These are phyloP conservation scores for Flaveria ramosissima DNA, from an alignment of 129 eudicot species.

Conservation along the genomic window DNA sequence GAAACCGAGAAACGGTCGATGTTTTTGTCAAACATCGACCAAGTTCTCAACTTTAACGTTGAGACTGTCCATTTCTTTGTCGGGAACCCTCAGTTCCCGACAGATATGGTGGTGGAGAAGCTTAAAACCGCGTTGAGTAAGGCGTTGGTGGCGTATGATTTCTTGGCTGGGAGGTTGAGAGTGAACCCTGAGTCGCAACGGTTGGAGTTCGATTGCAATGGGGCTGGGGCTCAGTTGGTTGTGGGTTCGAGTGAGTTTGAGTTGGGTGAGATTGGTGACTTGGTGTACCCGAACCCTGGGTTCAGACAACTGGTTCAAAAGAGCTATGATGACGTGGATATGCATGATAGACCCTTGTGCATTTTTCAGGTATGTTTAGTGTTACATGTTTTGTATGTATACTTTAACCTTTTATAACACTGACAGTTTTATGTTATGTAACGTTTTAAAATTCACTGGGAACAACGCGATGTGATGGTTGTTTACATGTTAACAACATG, in stretches of 20 bases:
- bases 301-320: constrained; percentile 60
- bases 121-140: constrained; percentile 48
- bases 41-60: constrained; percentile 69
- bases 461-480: background rate
- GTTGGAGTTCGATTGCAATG: constrained; percentile 67
- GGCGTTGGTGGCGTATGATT: constrained; percentile 55
- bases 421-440: no score
- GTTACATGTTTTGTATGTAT: no score
- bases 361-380: constrained; percentile 59
- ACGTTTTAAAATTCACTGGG: background rate
- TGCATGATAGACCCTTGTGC: constrained; percentile 60
- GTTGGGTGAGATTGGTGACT: constrained; percentile 69
- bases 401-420: background rate
- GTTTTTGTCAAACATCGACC: constrained; percentile 83
- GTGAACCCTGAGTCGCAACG: constrained; percentile 45
- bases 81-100: constrained; percentile 53
- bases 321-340: constrained; percentile 41
- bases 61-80: constrained; percentile 75
- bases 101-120: constrained; percentile 46
- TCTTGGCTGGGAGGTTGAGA: constrained; percentile 77
- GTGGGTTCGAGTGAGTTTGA: constrained; percentile 59
- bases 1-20: constrained; percentile 44
- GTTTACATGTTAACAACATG: background rate
- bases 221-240: constrained; percentile 56
- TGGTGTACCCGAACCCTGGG: constrained; percentile 87